Evolutionary conservation across 129 eudicot species (phyloP).

Genomic region (Tagetes erecta): DNA sequence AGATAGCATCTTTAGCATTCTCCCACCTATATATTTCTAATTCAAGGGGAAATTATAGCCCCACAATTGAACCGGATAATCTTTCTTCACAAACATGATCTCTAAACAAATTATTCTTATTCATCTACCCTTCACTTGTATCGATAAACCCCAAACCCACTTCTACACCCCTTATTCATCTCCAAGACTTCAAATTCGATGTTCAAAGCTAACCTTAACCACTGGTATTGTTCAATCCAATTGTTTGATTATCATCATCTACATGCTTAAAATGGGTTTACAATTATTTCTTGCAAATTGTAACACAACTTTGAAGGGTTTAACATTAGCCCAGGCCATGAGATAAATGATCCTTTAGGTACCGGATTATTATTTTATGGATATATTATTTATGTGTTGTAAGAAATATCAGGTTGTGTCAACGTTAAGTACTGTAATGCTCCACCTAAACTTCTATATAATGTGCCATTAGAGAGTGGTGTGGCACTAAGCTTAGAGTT

Average conservation of each 20-base stretch:
- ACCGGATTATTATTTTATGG: too few species aligned
- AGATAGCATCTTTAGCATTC: not conserved
- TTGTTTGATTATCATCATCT: not conserved
- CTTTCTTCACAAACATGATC: slow-evolving; percentile 20
- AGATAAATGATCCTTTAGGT: too few species aligned
- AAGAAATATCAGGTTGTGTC: too few species aligned
- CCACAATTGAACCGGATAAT: not conserved
- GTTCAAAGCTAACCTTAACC: slow-evolving; percentile 40
- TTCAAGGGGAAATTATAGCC: not conserved
- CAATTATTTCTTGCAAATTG: too few species aligned
- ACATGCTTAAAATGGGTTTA: too few species aligned
- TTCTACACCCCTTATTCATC: slow-evolving; percentile 18
- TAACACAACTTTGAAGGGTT: too few species aligned
- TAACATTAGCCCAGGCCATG: too few species aligned
- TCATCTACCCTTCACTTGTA: slow-evolving; percentile 29
- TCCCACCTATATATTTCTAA: not conserved
- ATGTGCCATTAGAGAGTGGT: too few species aligned
- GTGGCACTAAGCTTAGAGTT: too few species aligned
- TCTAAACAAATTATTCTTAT: slow-evolving; percentile 19
- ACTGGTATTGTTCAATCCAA: slow-evolving; percentile 32
- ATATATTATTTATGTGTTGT: too few species aligned
- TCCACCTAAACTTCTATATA: too few species aligned
- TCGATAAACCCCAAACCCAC: slow-evolving; percentile 29
- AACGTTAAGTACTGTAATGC: too few species aligned
- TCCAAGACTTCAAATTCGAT: slow-evolving; percentile 33